A percentile compares a stretch with the other conserved stretches of the same genome.
phyloP scores from a whole-genome alignment of 352 stramenopile genomes.

The Globisporangium iwayamae region DNA sequence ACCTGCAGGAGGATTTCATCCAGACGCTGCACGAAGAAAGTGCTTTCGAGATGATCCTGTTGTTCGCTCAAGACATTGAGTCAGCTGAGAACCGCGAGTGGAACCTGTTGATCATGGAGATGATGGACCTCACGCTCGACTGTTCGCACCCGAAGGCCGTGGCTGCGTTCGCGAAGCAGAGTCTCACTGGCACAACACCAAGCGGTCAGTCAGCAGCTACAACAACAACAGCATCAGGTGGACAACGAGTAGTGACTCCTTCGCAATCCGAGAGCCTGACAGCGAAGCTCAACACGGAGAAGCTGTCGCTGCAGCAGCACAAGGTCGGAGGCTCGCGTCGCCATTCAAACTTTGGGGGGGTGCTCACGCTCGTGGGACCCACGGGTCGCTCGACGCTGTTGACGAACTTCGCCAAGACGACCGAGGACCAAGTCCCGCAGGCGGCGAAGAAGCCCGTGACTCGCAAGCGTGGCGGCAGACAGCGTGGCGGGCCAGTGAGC shows the following conservation, averaged over 20 bases:
- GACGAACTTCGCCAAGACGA: conserved; percentile 71
- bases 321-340: conserved; percentile 34
- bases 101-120: conserved; percentile 89
- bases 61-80: conserved; percentile 84
- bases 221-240: not conserved
- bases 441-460: conserved; percentile 59
- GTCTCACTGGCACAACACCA: not conserved
- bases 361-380: conserved; percentile 72
- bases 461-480: conserved; percentile 39
- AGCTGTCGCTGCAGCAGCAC: conserved; percentile 33
- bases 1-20: conserved; percentile 82
- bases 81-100: conserved; percentile 80
- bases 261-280: conserved; percentile 28
- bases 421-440: conserved; percentile 68
- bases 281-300: conserved; percentile 50
- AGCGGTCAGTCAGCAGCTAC: not conserved
- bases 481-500: conserved; percentile 37
- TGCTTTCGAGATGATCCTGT: conserved; percentile 85
- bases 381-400: conserved; percentile 64
- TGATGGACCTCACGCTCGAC: conserved; percentile 77
- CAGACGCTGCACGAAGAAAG: conserved; percentile 72
- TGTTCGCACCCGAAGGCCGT: conserved; percentile 69
- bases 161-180: conserved; percentile 50
- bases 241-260: not conserved
- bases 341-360: conserved; percentile 87